Percentiles rank a stretch among this genome's conserved stretches.
Conservation (phyloP, 1,284 basidiomycete species). For the Stygiomarasmius scandens region DNA sequence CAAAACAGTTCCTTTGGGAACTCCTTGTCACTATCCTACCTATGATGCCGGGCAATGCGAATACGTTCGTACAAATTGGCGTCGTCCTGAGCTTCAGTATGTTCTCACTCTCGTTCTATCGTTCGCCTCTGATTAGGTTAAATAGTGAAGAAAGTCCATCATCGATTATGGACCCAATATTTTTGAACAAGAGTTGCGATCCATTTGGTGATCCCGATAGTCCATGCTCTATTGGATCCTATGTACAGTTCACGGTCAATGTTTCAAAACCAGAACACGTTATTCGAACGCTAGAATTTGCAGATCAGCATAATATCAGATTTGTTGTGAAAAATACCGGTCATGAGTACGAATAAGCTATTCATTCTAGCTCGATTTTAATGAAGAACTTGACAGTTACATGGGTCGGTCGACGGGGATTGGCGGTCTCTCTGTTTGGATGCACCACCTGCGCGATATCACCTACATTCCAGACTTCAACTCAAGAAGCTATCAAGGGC, state of each 20-base stretch:
- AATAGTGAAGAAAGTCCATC: constrained; percentile 14
- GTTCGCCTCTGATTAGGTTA: not conserved
- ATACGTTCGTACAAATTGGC: constrained; percentile 17
- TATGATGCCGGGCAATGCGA: constrained; percentile 15
- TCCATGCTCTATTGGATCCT: constrained; percentile 23
- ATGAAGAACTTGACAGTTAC: constrained; percentile 13
- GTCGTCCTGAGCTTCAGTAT: constrained; percentile 19
- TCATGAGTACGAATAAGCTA: constrained; percentile 24
- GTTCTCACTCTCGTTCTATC: not conserved
- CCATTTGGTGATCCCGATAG: constrained; percentile 20
- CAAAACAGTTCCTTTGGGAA: constrained; percentile 24
- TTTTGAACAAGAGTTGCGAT: constrained; percentile 27
- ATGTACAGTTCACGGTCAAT: constrained; percentile 26
- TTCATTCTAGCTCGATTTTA: not conserved
- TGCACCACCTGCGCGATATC: constrained; percentile 21
- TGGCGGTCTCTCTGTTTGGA: constrained; percentile 23
- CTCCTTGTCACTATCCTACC: constrained; percentile 21
- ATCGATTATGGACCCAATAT: constrained; percentile 19
- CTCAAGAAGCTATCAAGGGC: constrained; percentile 15
- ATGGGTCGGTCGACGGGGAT: constrained; percentile 25
- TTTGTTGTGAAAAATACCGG: constrained; percentile 28
- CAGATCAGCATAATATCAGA: constrained; percentile 23
- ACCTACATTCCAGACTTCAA: constrained; percentile 16
- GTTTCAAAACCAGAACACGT: constrained; percentile 23
- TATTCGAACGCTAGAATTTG: constrained; percentile 22